phyloP scores from a whole-genome alignment of 2,329 filamentous ascomycete genomes.

The Ophioceras dolichostomum region DNA sequence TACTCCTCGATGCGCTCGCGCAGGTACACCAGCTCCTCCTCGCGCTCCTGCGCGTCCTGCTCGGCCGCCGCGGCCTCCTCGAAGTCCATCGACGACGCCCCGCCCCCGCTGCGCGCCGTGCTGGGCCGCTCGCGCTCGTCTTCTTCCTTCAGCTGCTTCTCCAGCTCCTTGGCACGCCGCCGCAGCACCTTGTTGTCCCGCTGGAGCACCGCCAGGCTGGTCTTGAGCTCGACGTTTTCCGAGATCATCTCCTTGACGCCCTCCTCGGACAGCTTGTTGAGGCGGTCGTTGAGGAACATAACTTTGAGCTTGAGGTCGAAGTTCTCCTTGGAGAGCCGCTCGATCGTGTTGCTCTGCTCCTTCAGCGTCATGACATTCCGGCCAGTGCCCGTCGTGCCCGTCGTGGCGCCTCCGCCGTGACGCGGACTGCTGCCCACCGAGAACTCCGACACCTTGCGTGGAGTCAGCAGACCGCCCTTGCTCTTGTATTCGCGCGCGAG shows the following conservation, averaged over 20 bases:
- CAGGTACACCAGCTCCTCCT: constrained; percentile 77
- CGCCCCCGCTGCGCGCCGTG: constrained; percentile 43
- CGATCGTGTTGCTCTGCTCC: constrained; percentile 95
- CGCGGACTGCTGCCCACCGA: constrained; percentile 31
- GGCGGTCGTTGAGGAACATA: constrained; percentile 86
- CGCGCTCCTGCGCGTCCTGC: constrained; percentile 53
- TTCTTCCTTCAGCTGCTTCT: constrained; percentile 62
- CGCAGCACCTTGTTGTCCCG: constrained; percentile 81
- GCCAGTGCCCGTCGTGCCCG: constrained; percentile 18
- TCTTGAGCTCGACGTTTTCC: constrained; percentile 92
- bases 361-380: constrained; percentile 77
- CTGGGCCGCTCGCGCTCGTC: constrained; percentile 51
- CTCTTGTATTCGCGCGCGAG: constrained; percentile 76
- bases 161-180: constrained; percentile 71
- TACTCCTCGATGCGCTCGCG: constrained; percentile 79
- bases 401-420: constrained; percentile 17
- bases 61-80: constrained; percentile 43
- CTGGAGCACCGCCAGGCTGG: constrained; percentile 75
- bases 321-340: constrained; percentile 92
- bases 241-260: constrained; percentile 97
- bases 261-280: constrained; percentile 90
- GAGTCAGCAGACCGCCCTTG: constrained; percentile 53
- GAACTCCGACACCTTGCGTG: constrained; percentile 37
- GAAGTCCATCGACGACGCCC: constrained; percentile 46
- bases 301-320: constrained; percentile 97